A percentile compares a stretch with the other conserved stretches of the same genome.
Evolutionary conservation across 495 filamentous ascomycete genomes (phyloP).

Genomic region (Apiosordaria backusii): DNA sequence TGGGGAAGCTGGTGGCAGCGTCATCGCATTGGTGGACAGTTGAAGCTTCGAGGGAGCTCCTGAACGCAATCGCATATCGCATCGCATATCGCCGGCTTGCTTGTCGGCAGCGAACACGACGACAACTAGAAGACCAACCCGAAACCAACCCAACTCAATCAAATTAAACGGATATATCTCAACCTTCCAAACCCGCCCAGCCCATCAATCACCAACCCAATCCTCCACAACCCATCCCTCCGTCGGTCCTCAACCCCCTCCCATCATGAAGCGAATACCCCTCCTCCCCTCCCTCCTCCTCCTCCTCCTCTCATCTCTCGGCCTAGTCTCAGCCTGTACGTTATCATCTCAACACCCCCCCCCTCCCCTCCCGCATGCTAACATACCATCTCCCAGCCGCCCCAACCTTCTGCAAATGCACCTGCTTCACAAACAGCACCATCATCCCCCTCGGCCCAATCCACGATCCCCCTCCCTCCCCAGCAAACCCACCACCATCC

Average conservation of each 20-base stretch:
- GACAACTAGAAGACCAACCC: not conserved
- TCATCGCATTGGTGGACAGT: not conserved
- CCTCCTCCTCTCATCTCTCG: constrained; percentile 32
- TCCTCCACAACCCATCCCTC: not conserved
- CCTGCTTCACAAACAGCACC: constrained; percentile 85
- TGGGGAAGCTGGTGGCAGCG: not conserved
- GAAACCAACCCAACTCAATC: not conserved
- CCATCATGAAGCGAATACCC: constrained; percentile 34
- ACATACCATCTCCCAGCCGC: constrained; percentile 39
- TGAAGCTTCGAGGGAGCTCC: not conserved
- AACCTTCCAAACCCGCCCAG: not conserved
- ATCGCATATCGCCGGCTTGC: too few species aligned
- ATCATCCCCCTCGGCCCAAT: constrained; percentile 69
- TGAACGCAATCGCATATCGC: not conserved
- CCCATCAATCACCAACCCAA: not conserved
- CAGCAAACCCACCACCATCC: constrained; percentile 27
- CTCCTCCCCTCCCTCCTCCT: constrained; percentile 25
- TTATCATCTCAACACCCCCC: constrained; percentile 1
- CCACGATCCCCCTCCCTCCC: constrained; percentile 24
- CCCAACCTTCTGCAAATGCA: constrained; percentile 97
- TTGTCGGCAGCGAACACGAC: not conserved
- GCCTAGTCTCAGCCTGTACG: constrained; percentile 39
- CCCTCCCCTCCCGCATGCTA: not conserved
- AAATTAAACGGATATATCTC: not conserved
- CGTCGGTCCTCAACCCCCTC: constrained; percentile 1